Conservation (phyloP, 345 rosid species). For the Pistacia integerrima region DNA sequence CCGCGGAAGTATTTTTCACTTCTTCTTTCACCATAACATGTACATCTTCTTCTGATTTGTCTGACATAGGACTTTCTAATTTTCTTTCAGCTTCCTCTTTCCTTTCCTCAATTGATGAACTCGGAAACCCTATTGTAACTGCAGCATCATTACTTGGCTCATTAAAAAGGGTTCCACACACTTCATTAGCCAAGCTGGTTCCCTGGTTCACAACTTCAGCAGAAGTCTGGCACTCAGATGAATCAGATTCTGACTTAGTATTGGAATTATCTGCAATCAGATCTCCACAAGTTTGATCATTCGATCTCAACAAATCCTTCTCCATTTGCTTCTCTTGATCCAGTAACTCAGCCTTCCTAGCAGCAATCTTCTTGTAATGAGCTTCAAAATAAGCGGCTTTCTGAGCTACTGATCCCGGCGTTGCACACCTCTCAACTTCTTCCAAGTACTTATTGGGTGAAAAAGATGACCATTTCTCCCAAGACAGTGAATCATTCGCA, state of each 20-base stretch:
- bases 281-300: conserved; percentile 34
- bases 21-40: conserved; percentile 28
- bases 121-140: conserved; percentile 37
- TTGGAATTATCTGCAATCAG: conserved; percentile 17
- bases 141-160: conserved; percentile 41
- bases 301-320: conserved; percentile 27
- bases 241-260: conserved; percentile 27
- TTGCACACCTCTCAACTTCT: conserved; percentile 94
- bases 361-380: conserved; percentile 90
- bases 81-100: conserved; percentile 35
- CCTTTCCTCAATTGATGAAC: conserved; percentile 33
- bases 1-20: conserved; percentile 17
- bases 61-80: conserved; percentile 17
- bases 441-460: conserved; percentile 94
- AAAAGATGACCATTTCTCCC: conserved; percentile 94
- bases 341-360: conserved; percentile 72
- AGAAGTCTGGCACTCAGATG: conserved; percentile 28
- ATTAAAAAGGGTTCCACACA: conserved; percentile 18
- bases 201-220: conserved; percentile 42
- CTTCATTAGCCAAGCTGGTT: conserved; percentile 31
- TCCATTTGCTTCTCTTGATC: conserved; percentile 65
- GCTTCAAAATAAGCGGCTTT: conserved; percentile 96
- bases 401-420: conserved; percentile 96
- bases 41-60: conserved; percentile 37
- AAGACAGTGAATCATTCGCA: conserved; percentile 85